Evolutionary conservation across 306 rosid species (phyloP), one percentile per base, ranked within the genome.

Genomic region (Prosopis cineraria): DNA sequence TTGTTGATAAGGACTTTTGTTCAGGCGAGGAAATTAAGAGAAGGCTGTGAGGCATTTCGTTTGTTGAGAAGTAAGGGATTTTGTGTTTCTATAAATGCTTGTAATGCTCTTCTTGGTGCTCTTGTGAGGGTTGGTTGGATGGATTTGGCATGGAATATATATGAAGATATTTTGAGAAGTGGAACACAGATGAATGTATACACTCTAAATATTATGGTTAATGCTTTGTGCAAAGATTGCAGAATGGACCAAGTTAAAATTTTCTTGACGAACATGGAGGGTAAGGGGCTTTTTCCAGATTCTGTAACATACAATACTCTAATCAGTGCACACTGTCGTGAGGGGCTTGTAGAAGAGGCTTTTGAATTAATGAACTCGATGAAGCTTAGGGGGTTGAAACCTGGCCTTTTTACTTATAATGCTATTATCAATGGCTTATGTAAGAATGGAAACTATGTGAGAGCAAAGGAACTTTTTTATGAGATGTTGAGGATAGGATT

Each of bases 191-290:
- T 92, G 76, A 95, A 95, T 85, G 93, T 78, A 16, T 95, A 82
- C 82, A 89, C 96, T 55, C 82, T 95, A 22, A 95, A 95, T 78
- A 95, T 92, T 29, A 92, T 95, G 98, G 91, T 92, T 47, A 92
- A 95, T 82, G 97, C 98, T 7, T 72, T 90, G 64, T 91, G 98
- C 69, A 93, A 91, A 87, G 98, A 91, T 43, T 72, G 77, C 0
- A 89, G 75, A 78, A 55, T 95, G 50, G 83, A 80, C n/a, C 52
- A 50, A 3, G 90, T 91, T 55, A 71, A 73, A 62, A 64, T 14
- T 40, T 91, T 92, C 72, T 83, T 95, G 85, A 78, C 79, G 17
- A 69, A 73, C 53, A 89, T 95, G 96, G 92, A 87, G 82, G 76
- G 30, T 9, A 88, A 81, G 75, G 88, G 93, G 47, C 73, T 92